Evolutionary conservation across 805 yeast genomes (phyloP).

Genomic region (Cyberlindnera veronae): DNA sequence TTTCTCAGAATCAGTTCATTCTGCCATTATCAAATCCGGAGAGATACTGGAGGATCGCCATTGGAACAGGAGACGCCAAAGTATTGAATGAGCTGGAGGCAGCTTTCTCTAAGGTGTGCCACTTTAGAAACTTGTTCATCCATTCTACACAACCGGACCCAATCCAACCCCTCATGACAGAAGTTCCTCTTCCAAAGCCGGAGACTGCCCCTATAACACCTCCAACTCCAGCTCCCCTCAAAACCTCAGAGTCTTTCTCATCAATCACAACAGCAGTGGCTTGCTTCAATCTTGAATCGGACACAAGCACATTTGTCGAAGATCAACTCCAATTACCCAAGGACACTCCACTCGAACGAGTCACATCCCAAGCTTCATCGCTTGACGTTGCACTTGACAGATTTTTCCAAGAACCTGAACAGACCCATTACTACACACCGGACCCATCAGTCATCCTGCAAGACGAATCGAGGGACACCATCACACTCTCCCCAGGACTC

Average conservation of each 20-base stretch:
- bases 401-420: slow-evolving; percentile 17
- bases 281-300: slow-evolving; percentile 31
- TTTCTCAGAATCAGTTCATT: slow-evolving; percentile 45
- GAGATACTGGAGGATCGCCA: slow-evolving; percentile 62
- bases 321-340: slow-evolving; percentile 13
- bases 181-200: background rate
- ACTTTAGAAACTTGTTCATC: slow-evolving; percentile 39
- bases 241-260: slow-evolving; percentile 20
- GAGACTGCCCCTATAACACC: background rate
- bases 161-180: slow-evolving; percentile 2
- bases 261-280: slow-evolving; percentile 36
- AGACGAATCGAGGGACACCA: slow-evolving; percentile 9
- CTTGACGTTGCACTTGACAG: slow-evolving; percentile 24
- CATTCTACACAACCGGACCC: slow-evolving; percentile 4
- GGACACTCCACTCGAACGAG: slow-evolving; percentile 3
- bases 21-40: slow-evolving; percentile 71
- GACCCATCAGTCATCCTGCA: slow-evolving; percentile 7
- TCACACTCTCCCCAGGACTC: slow-evolving; percentile 4
- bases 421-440: slow-evolving; percentile 19
- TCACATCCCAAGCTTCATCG: slow-evolving; percentile 20
- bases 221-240: background rate
- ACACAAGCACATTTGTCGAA: slow-evolving; percentile 40
- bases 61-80: slow-evolving; percentile 23
- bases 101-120: slow-evolving; percentile 31
- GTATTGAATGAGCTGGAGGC: slow-evolving; percentile 27